Evolutionary conservation across 345 rosid genomes (phyloP).

Genomic region (Xanthoceras sorbifolium): DNA sequence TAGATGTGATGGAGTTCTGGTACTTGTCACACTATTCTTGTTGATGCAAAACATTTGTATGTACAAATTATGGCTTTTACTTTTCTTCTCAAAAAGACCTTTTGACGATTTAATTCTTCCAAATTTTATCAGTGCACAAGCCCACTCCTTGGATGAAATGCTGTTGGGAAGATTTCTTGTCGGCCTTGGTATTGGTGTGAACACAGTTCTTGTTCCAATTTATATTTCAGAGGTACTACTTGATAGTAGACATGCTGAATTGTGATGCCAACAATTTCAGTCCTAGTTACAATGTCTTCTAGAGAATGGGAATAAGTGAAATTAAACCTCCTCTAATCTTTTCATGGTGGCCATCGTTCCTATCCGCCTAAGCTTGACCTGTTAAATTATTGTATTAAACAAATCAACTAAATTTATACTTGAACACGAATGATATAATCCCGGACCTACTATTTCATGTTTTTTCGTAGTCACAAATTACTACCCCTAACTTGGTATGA

Average conservation of each 20-base stretch:
- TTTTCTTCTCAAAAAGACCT: neutral
- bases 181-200: conserved; percentile 84
- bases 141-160: conserved; percentile 70
- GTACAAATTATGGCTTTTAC: neutral
- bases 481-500: too few relatives aligned
- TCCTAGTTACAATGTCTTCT: neutral
- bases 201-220: conserved; percentile 76
- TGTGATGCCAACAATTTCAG: conserved; percentile 8
- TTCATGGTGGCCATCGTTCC: neutral
- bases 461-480: too few relatives aligned
- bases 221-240: conserved; percentile 69
- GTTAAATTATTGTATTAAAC: neutral
- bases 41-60: neutral
- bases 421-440: neutral
- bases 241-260: conserved; percentile 2
- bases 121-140: conserved; percentile 67
- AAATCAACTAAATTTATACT: neutral
- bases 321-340: neutral
- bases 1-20: neutral
- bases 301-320: neutral
- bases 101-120: conserved; percentile 14
- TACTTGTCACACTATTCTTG: neutral
- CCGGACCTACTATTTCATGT: neutral
- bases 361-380: neutral
- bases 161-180: conserved; percentile 78